Conservation (phyloP, 2,329 filamentous ascomycete species). For the Fusarium palustre region DNA sequence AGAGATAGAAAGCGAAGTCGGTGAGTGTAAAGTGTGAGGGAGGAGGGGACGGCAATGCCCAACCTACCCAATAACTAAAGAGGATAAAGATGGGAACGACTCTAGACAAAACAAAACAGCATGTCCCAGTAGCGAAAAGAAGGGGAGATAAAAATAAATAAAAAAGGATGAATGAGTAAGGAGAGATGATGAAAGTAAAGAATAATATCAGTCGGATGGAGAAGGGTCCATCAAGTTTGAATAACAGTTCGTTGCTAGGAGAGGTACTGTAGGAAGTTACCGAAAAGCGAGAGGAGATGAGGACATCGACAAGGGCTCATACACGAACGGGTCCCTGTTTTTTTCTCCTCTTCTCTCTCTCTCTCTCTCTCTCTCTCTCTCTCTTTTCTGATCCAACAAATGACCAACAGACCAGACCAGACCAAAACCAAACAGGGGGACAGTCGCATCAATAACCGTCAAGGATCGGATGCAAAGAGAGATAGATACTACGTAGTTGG, state of each 20-base stretch:
- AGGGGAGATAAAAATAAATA: not conserved
- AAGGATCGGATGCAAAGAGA: conserved; percentile 6
- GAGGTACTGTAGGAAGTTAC: not conserved
- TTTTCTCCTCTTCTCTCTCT: not conserved
- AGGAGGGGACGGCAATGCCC: conserved; percentile 14
- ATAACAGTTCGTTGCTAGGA: conserved; percentile 16
- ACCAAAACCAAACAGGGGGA: conserved; percentile 36
- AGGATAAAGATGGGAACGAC: conserved; percentile 27
- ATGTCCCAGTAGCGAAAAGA: conserved; percentile 13
- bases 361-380: not conserved
- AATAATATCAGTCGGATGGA: conserved; percentile 2
- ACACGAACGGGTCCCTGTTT: conserved; percentile 38
- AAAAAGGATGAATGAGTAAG: not conserved
- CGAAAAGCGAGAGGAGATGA: conserved; percentile 22
- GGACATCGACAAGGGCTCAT: conserved; percentile 40
- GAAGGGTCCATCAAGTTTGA: conserved; percentile 25
- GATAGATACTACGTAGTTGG: not conserved
- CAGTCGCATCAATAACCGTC: conserved; percentile 11
- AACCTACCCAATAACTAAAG: conserved; percentile 28
- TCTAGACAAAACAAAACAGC: not conserved
- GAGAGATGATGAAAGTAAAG: not conserved
- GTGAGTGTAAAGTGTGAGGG: conserved; percentile 22
- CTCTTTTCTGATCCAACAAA: conserved; percentile 32
- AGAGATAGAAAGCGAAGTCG: conserved; percentile 27
- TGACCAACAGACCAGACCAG: not conserved